These are phyloP conservation scores for Phascolomyces articulosus DNA, from an alignment of 371 early-diverging fungal species.

Conservation along the genomic window DNA sequence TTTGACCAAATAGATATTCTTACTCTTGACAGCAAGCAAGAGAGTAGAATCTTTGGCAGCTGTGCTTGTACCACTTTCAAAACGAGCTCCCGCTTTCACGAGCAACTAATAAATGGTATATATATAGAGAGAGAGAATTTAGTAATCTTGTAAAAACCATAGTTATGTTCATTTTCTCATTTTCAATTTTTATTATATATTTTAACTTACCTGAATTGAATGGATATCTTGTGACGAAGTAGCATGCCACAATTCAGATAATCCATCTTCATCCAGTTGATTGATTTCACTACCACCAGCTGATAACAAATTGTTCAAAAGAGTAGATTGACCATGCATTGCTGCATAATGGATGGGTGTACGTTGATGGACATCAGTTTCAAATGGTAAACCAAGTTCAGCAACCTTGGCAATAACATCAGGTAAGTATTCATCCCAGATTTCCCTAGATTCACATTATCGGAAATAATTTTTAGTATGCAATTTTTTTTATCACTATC, in stretches of 20 bases:
- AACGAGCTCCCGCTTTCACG: slow-evolving; percentile 23
- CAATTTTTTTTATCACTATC: not conserved
- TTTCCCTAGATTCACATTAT: slow-evolving; percentile 16
- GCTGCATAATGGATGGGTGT: slow-evolving; percentile 59
- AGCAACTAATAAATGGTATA: slow-evolving; percentile 28
- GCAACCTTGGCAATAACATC: slow-evolving; percentile 32
- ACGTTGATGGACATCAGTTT: slow-evolving; percentile 28
- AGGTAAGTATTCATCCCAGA: slow-evolving; percentile 54
- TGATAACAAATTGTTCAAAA: slow-evolving; percentile 32
- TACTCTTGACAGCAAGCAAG: slow-evolving; percentile 23
- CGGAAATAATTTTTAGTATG: not conserved
- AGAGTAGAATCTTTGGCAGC: slow-evolving; percentile 23
- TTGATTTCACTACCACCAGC: slow-evolving; percentile 10
- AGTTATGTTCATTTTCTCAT: not conserved
- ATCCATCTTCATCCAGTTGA: slow-evolving; percentile 34
- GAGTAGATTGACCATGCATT: slow-evolving; percentile 34
- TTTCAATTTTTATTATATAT: not conserved
- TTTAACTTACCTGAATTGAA: slow-evolving; percentile 26
- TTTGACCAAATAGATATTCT: slow-evolving; percentile 22
- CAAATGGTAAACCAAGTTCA: slow-evolving; percentile 16
- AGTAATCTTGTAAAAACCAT: not conserved
- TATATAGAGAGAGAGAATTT: too few species aligned
- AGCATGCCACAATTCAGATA: slow-evolving; percentile 52
- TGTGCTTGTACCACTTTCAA: slow-evolving; percentile 4
- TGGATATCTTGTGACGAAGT: slow-evolving; percentile 22